phyloP scores from a whole-genome alignment of 805 yeast species.

The Saturnispora mendoncae region DNA sequence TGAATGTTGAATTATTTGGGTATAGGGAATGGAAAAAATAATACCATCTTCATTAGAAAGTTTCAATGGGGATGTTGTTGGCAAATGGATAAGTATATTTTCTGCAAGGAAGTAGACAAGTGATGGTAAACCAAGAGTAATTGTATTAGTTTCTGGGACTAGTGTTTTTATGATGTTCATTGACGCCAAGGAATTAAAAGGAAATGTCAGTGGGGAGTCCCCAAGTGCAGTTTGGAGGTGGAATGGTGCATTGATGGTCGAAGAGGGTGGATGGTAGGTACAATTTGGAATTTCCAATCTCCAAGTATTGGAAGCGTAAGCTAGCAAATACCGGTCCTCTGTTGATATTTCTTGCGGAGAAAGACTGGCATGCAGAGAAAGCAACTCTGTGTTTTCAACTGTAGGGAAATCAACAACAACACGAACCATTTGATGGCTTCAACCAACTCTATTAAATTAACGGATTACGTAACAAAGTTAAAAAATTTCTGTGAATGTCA shows the following conservation, averaged over 20 bases:
- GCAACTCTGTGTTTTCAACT: conserved; percentile 24
- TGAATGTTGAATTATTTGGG: conserved; percentile 16
- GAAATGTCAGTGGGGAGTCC: neutral
- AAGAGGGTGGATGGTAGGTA: conserved; percentile 7
- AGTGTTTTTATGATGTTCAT: neutral
- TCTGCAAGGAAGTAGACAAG: conserved; percentile 23
- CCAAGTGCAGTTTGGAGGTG: neutral
- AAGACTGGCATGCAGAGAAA: conserved; percentile 18
- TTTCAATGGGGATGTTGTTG: conserved; percentile 6
- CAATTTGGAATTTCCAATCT: conserved; percentile 11
- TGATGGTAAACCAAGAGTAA: conserved; percentile 13
- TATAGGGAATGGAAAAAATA: conserved; percentile 19
- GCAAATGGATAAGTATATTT: conserved; percentile 16
- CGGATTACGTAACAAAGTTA: conserved; percentile 1
- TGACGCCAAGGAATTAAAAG: conserved; percentile 5
- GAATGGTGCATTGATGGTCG: conserved; percentile 8
- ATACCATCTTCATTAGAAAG: conserved; percentile 12
- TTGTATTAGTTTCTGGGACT: conserved; percentile 4
- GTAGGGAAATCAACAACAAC: conserved; percentile 22
- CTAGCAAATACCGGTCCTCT: conserved; percentile 14
- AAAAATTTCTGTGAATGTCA: too few species aligned
- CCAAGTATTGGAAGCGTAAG: conserved; percentile 22
- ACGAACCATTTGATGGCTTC: conserved; percentile 11
- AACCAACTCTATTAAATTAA: neutral
- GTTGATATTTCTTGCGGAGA: conserved; percentile 20